These are phyloP conservation scores for Agapanthus africanus DNA, from an alignment of 106 monocot species.

Conservation along the genomic window DNA sequence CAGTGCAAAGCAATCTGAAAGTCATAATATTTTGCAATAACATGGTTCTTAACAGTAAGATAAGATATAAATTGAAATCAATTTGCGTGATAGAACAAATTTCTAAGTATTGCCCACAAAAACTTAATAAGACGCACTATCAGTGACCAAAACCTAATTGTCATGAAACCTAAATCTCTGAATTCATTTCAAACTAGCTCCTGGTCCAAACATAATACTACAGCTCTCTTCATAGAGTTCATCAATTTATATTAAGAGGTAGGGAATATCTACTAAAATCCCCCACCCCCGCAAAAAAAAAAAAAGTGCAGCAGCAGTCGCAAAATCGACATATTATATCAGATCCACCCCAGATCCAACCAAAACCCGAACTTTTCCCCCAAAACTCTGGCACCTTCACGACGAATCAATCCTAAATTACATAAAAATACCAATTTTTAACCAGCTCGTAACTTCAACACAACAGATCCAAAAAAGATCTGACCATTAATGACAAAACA, in stretches of 20 bases:
- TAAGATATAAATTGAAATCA: no score
- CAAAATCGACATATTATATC: background rate
- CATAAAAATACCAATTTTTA: no score
- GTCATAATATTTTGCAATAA: background rate
- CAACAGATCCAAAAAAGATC: conserved; percentile 6
- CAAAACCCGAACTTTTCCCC: no score
- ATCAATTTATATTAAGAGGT: no score
- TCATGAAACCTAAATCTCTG: background rate
- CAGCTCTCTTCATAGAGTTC: background rate
- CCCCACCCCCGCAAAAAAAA: no score
- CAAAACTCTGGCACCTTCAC: background rate
- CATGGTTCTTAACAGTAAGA: no score
- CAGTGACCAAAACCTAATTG: background rate
- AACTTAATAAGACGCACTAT: background rate
- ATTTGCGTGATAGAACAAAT: background rate
- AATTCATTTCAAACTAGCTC: background rate
- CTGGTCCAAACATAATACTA: background rate
- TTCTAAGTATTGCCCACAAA: background rate
- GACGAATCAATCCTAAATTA: background rate
- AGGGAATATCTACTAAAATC: background rate
- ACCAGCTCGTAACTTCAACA: no score
- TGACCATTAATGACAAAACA: no score
- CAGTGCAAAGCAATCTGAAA: background rate
- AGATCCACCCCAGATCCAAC: background rate
- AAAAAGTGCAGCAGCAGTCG: no score